Evolutionary conservation across 139 green algal genomes (phyloP), one percentile per base, ranked within the genome.

Genomic region (Chlamydomonas asymmetrica): DNA sequence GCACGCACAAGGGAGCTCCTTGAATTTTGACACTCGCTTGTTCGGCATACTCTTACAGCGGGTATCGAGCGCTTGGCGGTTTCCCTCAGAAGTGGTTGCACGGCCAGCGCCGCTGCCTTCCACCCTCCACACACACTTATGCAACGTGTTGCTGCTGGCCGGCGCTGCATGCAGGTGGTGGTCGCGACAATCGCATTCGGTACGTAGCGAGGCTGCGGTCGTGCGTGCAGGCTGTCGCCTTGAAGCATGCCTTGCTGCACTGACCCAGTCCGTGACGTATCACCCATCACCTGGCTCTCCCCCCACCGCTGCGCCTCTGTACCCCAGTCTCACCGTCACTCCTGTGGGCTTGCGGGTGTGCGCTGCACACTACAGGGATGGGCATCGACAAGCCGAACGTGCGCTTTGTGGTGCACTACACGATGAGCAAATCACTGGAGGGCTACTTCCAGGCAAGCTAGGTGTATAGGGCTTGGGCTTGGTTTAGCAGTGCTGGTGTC

Each of bases 161-260:
- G n/a, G n/a, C n/a, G n/a, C n/a, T n/a, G n/a, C n/a, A n/a, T 93
- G 31, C 80, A 86, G 63, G 85, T 97, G 37, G 88, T 97, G 40
- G 89, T 93, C 10, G 94, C 94, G 10, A 98, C 94, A 29, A 93
- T 97, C 60, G 94, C 93, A 1, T 97, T 97, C 80, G 92, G 92
- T 61, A 97, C 45, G 18, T 25, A 52, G 13, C 13, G 45, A 10
- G 45, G 13, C 13, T 52, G 45, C 45, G 18, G 45, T 52, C 13
- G 13, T 16, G 45, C 45, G 45, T 16, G 13, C 13, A 16, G 45
- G 45, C 18, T 25, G 45, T 16, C 13, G 45, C 18, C 45, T 52
- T 52, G 13, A 52, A 52, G 13, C 13, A 25, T 52, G 45, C 13
- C 13, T 13, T 16, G 45, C 45, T 52, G 18, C 45, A 52, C 13